phyloP scores from a whole-genome alignment of 2,329 filamentous ascomycete species.

The Bipolaris gigantea region DNA sequence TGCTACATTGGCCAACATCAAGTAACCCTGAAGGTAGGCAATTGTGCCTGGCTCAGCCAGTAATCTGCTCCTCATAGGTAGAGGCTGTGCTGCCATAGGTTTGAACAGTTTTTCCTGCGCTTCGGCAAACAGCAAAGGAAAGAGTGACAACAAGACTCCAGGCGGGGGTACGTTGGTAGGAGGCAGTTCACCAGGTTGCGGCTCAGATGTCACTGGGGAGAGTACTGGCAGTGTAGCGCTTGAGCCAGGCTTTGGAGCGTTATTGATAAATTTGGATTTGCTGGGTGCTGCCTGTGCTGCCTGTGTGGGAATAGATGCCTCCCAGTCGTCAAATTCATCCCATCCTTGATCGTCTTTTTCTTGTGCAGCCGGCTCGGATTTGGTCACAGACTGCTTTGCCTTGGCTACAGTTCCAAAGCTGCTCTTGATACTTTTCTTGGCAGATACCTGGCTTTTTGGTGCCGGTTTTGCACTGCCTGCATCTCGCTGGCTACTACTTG shows the following conservation, averaged over 20 bases:
- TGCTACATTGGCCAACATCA: conserved; percentile 66
- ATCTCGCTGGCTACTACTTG: neutral
- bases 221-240: conserved; percentile 21
- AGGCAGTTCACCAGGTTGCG: conserved; percentile 50
- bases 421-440: conserved; percentile 12
- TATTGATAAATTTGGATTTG: conserved; percentile 6
- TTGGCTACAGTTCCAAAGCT: conserved; percentile 21
- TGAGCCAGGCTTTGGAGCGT: neutral
- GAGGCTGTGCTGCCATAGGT: conserved; percentile 61
- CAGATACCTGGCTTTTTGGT: neutral
- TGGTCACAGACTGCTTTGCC: conserved; percentile 5
- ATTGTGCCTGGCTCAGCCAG: conserved; percentile 64
- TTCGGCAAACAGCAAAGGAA: conserved; percentile 69
- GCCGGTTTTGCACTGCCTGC: neutral
- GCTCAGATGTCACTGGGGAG: conserved; percentile 25
- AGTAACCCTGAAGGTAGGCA: conserved; percentile 65
- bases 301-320: conserved; percentile 35
- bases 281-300: conserved; percentile 9
- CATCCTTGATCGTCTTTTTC: conserved; percentile 46
- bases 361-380: conserved; percentile 3
- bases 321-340: conserved; percentile 52
- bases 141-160: conserved; percentile 75
- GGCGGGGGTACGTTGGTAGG: conserved; percentile 90
- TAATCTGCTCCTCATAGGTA: conserved; percentile 63
- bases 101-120: conserved; percentile 68